Conservation (phyloP, 768 basidiomycete genomes). For the Dendrothele bispora region DNA sequence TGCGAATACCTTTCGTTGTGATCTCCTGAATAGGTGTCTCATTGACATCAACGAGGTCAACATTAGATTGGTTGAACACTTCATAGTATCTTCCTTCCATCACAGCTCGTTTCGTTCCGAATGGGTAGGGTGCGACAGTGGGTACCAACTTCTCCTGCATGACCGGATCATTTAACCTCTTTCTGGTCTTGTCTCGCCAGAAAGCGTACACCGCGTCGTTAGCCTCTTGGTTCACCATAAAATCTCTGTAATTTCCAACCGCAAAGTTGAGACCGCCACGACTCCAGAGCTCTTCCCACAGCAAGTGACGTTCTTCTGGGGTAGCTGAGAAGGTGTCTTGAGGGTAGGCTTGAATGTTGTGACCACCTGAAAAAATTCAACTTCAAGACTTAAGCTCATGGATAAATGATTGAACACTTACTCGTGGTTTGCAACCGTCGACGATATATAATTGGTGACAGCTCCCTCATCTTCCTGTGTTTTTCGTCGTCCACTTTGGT, state of each 20-base stretch:
- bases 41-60: neutral
- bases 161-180: slow-evolving; percentile 4
- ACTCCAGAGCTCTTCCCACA: neutral
- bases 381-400: neutral
- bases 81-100: slow-evolving; percentile 7
- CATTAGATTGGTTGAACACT: neutral
- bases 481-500: neutral
- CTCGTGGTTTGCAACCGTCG: slow-evolving; percentile 3
- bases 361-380: neutral
- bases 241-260: neutral
- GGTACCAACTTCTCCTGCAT: slow-evolving; percentile 7
- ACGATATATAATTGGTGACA: neutral
- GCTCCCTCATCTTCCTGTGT: neutral
- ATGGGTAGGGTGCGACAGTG: slow-evolving; percentile 1
- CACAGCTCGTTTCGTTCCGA: slow-evolving; percentile 7
- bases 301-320: neutral
- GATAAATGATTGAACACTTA: neutral
- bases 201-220: slow-evolving; percentile 3
- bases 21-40: neutral
- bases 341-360: neutral
- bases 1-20: neutral
- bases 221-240: neutral
- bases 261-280: neutral
- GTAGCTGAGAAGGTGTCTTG: neutral
- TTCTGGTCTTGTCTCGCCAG: slow-evolving; percentile 7